These are phyloP conservation scores for Botrytis elliptica DNA, from an alignment of 2,329 filamentous ascomycete genomes.

Conservation along the genomic window DNA sequence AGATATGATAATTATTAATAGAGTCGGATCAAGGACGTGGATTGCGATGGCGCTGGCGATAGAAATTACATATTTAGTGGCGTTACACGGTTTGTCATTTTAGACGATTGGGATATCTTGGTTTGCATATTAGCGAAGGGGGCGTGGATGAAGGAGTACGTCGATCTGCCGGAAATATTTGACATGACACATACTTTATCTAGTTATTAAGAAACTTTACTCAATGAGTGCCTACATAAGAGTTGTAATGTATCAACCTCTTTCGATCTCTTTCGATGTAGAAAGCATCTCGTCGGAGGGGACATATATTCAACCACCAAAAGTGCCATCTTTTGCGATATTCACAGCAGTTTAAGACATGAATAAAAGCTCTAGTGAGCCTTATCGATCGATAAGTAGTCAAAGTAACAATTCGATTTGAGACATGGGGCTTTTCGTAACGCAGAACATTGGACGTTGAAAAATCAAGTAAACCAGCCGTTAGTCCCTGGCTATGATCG, in stretches of 20 bases:
- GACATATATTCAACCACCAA: background rate
- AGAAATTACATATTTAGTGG: background rate
- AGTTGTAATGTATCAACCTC: background rate
- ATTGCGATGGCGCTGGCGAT: background rate
- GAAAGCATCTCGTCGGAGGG: background rate
- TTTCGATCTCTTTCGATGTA: background rate
- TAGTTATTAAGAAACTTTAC: background rate
- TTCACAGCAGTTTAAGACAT: background rate
- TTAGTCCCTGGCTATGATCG: background rate
- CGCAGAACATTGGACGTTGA: background rate
- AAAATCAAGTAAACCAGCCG: background rate
- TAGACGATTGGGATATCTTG: background rate
- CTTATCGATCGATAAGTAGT: background rate
- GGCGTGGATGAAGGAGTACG: background rate
- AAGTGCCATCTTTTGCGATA: background rate
- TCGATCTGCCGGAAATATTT: background rate
- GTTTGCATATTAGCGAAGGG: background rate
- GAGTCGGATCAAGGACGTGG: background rate
- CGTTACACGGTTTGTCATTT: background rate
- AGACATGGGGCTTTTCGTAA: background rate
- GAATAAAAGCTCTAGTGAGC: background rate
- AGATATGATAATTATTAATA: conserved; percentile 4
- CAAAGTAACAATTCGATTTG: background rate
- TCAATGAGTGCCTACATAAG: background rate
- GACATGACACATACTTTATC: background rate